Base-by-base conservation (phyloP, 1,284 basidiomycete species). In the Naganishia liquefaciens region DNA sequence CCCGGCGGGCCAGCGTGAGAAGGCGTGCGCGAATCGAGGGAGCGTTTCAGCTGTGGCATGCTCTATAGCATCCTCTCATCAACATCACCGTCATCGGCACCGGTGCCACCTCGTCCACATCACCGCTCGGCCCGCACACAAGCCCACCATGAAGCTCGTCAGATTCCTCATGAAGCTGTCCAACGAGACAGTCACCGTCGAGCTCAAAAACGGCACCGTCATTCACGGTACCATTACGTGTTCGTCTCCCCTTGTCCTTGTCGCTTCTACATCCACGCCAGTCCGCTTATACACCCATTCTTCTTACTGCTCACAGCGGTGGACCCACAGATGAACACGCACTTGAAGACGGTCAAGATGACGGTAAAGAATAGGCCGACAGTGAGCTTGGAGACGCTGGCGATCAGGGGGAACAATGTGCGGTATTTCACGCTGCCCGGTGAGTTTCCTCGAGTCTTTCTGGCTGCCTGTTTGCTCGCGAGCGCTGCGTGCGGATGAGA, bases 111-210 rank as follows among this genome's bases (percentile, higher is more conserved):
- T n/a, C 11, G 11, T 33, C 33, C 33, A 11, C 33, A 33, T 33
- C 33, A 33, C 33, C 33, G 13, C 2, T 13, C 10, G 13, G 2
- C 51, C 15, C 47, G 66, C 69, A 66, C 72, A 72, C 70, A 71
- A 75, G 72, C 37, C 69, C 76, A 79, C 52, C 64, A 80, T 80
- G 80, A 80, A 80, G 79, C 76, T 80, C 75, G 80, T 80, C 75
- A 77, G 79, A 79, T 95, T 97, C 82, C 86, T 97, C 84, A 98
- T 98, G 95, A 99, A 98, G 85, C 82, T 99, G 81, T 96, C 97
- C 86, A 98, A 98, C 80, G 95, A 99, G 85, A 95, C 93, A 72
- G 94, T 98, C 71, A 93, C 93, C 70, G 88, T 99, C 78, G 94
- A 99, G 83, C 86, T 99, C 74, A 99, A 99, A 83, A 98, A 99